Evolutionary conservation across 805 yeast species (phyloP), one percentile per base, ranked within the genome.

Genomic region (Metschnikowia borealis): DNA sequence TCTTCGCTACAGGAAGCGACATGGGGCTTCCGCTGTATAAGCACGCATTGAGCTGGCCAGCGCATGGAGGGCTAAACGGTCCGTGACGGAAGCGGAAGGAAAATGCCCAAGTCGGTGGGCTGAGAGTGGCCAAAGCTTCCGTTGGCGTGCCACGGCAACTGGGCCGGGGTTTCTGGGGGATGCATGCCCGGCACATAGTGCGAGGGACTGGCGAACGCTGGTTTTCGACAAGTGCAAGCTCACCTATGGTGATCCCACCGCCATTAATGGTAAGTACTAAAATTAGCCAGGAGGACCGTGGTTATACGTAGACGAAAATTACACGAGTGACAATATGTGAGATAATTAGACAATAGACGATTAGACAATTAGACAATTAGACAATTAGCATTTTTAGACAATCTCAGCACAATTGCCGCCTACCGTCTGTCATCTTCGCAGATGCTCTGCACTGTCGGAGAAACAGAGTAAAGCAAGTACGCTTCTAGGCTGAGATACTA

Each of bases 1-100:
- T 42, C n/a, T 42, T 42, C 45, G 45, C 38, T 42, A 42, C 45
- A 42, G 45, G 38, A 42, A 42, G 38, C 31, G 38, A 33, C 38
- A 32, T 32, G 31, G 14, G 21, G 29, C 29, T 23, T 13, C 31
- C 14, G 38, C 32, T 10, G 34, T 29, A 26, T 6, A n/a, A 20
- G 21, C 43, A 6, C 6, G 15, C 13, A 5, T 39, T 5, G 11
- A 11, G 26, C 21, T 10, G 6, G 43, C 15, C 34, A 29, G 21
- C 34, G 11, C 43, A 15, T 10, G n/a, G 2, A 2, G 21, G 4
- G 18, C 6, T n/a, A 39, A 14, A 23, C 6, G 8, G 11, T 17
- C 18, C 13, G n/a, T n/a, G 15, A 21, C 17, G 11, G 6, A 17
- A 7, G 7, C 4, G 15, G 17, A 31, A 31, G 23, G 18, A n/a